Base-by-base conservation (phyloP, 345 rosid genomes). In the Lepidium didymum region DNA sequence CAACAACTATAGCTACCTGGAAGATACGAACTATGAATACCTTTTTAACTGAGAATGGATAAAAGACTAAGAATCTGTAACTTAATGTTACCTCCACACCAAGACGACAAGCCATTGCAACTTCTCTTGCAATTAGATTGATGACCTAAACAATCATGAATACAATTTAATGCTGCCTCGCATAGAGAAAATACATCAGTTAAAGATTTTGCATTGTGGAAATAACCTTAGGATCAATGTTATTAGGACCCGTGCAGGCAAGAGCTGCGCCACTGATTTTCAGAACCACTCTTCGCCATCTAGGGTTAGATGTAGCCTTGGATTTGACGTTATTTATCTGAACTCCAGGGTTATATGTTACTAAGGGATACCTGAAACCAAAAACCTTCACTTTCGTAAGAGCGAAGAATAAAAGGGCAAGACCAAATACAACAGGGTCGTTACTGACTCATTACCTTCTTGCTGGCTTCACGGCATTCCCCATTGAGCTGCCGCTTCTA, bases 181-280 rank as follows among this genome's bases (percentile, higher is more conserved):
- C 27, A 69, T 16, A 69, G 47, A 45, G 53, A 38, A 75, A 13
- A 50, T 56, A 56, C 19, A 69, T 8, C 29, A 37, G 10, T 7
- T 11, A n/a, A 49, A 56, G 52, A 35, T n/a, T 57, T 53, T 6
- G 25, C 55, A 35, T 7, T 62, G 44, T 36, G 38, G 40, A 58
- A 40, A 10, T 64, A 62, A 92, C 96, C 98, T 89, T 85, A 4
- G 96, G 92, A 62, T 92, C 96, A 60, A 92, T 82, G 67, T 80
- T 82, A 65, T 83, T 84, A 61, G 85, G 89, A 75, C 87, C 85
- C 56, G 80, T 78, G 55, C 89, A 88, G 55, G 89, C 85, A 79
- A 92, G 83, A 29, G 96, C 89, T 58, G 87, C 85, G 19, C 95
- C 98, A 58, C 96, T 92, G 68, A 92, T 87, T 76, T 89, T 92